Evolutionary conservation across 345 rosid species (phyloP).

Genomic region (Eucalyptus regnans): DNA sequence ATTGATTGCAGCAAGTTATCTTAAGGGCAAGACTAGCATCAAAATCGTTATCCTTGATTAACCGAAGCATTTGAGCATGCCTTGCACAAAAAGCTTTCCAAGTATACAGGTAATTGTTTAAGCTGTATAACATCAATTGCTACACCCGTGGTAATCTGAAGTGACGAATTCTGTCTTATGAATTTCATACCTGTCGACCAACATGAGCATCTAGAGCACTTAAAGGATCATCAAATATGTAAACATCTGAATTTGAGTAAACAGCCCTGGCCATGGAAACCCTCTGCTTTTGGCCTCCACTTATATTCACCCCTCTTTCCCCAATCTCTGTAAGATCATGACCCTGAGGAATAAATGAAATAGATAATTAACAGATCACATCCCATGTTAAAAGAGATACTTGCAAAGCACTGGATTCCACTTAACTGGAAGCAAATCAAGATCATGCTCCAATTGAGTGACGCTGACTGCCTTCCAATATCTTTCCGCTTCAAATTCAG

Average conservation of each 20-base stretch:
- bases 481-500: conserved; percentile 44
- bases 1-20: not conserved
- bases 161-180: not conserved
- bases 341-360: conserved; percentile 27
- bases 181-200: conserved; percentile 57
- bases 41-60: no score
- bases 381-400: not conserved
- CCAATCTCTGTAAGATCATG: conserved; percentile 76
- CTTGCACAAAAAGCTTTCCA: not conserved
- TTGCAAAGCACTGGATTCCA: not conserved
- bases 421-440: conserved; percentile 58
- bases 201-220: conserved; percentile 97
- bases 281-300: conserved; percentile 98
- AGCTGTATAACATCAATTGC: not conserved
- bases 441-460: conserved; percentile 32
- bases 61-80: not conserved
- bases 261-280: conserved; percentile 97
- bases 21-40: no score
- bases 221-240: conserved; percentile 91
- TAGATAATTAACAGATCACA: not conserved
- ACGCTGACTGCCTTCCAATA: conserved; percentile 76
- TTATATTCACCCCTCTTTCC: conserved; percentile 28
- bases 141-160: not conserved
- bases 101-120: not conserved
- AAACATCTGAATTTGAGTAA: conserved; percentile 81